These are phyloP conservation scores for Podospora australis DNA, from an alignment of 495 filamentous ascomycete genomes.

Conservation along the genomic window DNA sequence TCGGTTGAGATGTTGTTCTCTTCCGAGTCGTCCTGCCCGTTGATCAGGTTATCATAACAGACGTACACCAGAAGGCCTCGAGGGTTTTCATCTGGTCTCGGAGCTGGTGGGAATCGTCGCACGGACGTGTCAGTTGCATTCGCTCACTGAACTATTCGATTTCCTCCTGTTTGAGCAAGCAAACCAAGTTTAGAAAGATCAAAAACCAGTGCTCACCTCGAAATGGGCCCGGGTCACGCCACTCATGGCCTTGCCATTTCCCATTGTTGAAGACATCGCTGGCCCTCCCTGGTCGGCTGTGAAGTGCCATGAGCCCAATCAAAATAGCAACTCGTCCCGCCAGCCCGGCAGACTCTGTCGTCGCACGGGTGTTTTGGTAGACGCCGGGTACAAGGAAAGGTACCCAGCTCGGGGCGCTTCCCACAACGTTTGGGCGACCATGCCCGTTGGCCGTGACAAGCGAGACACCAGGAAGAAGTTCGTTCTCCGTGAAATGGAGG, in stretches of 20 bases:
- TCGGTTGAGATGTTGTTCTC: neutral
- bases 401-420: neutral
- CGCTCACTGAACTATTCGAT: neutral
- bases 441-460: neutral
- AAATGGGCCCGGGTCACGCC: neutral
- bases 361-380: neutral
- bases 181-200: neutral
- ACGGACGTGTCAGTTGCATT: neutral
- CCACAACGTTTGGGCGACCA: neutral
- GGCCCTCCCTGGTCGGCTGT: neutral
- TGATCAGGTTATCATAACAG: neutral
- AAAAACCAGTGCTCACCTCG: neutral
- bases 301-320: neutral
- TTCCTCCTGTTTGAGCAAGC: neutral
- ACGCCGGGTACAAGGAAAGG: neutral
- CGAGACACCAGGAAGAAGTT: neutral
- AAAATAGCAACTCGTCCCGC: neutral
- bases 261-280: neutral
- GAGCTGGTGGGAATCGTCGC: too few relatives aligned
- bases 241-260: neutral
- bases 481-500: neutral
- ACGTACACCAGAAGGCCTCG: neutral
- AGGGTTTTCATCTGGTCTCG: neutral
- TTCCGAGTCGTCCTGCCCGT: neutral
- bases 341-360: neutral